phyloP scores from a whole-genome alignment of 805 yeast genomes.

The Saccharomycopsis javanensis region DNA sequence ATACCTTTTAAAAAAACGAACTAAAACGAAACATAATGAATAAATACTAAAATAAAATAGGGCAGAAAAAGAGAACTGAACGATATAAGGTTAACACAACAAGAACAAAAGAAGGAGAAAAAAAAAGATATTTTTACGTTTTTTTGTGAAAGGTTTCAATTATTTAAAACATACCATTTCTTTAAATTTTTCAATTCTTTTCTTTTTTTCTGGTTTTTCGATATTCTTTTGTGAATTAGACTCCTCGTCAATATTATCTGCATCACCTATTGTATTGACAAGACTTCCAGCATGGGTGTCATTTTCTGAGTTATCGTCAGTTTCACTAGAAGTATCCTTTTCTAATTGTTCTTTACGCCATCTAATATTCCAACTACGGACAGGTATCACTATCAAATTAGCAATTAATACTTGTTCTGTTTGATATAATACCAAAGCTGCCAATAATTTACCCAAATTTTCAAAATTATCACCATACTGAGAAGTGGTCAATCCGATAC shows the following conservation, averaged over 20 bases:
- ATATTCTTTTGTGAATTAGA: background rate
- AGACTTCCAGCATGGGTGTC: background rate
- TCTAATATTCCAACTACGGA: slow-evolving; percentile 56
- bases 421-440: slow-evolving; percentile 79
- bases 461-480: slow-evolving; percentile 61
- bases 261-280: background rate
- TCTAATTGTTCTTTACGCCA: background rate
- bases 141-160: too few relatives aligned
- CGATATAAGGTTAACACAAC: background rate
- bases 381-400: slow-evolving; percentile 53
- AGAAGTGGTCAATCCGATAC: slow-evolving; percentile 72
- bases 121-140: too few relatives aligned
- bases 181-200: background rate
- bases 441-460: slow-evolving; percentile 60
- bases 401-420: slow-evolving; percentile 82
- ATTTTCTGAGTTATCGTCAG: background rate
- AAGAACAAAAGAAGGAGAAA: background rate
- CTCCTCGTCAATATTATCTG: background rate
- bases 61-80: too few relatives aligned
- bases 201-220: background rate
- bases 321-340: background rate
- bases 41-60: too few relatives aligned
- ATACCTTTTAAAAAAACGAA: too few relatives aligned
- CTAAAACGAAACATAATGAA: too few relatives aligned
- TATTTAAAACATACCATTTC: background rate